Evolutionary conservation across 2,329 filamentous ascomycete species (phyloP), one percentile per base, ranked within the genome.

Genomic region (Claviceps spartinae): DNA sequence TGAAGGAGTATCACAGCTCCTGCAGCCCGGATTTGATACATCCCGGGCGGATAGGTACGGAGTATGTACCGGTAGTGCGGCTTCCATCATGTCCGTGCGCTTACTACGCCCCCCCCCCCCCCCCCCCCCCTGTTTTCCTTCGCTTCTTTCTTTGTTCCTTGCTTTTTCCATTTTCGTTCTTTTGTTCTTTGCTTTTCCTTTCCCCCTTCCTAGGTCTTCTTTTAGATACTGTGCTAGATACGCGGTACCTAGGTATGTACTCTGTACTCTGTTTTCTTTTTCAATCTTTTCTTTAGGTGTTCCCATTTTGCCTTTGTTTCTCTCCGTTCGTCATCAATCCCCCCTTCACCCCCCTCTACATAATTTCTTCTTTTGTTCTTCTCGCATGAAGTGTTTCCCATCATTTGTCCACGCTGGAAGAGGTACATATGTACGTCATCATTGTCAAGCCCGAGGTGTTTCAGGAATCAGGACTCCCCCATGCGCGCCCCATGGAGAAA

Each of bases 21-120:
- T 74, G 20, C 13, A 14, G 9, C 46, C 16, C 46, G 43, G 26
- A 30, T 45, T 16, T 42, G 40, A 22, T 22, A 22, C 22, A 22
- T 22, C 22, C 22, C 26, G 26, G 26, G 26, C 26, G 26, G 2
- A 8, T 26, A 26, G 7, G 26, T 26, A 26, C 7, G 26, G 26
- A 8, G 26, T 26, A 7, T 26, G 26, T 26, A 8, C 26, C 26
- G 26, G 26, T 26, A 26, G 26, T 40, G n/a, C 14, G 18, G 41
- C 20, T 11, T 8, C 41, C 9, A 22, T 13, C 20, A 22, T 22
- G 41, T 14, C 41, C 41, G 20, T 22, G 9, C 18, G 16, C 16
- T 22, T 43, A 3, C 20, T n/a, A 2, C 20, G 22, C 22, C 22
- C 1, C 22, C 22, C 22, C 20, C 2, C 20, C 20, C 20, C n/a